A percentile compares a stretch with the other conserved stretches of the same genome.
Conservation (phyloP, 169 alveolate species). For the Fabrea salina region DNA sequence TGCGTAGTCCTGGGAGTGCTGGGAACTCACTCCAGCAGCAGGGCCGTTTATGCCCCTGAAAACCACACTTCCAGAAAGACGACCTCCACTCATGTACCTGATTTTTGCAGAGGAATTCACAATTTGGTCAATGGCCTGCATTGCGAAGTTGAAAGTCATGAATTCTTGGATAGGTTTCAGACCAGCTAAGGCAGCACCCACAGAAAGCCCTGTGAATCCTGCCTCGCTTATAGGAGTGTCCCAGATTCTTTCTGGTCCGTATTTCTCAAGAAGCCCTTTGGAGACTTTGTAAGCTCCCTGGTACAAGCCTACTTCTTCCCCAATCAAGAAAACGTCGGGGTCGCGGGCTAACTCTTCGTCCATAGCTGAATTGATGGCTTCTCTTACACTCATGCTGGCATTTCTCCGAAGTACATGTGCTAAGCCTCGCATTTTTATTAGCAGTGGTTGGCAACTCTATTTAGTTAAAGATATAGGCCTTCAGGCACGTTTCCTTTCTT, state of each 20-base stretch:
- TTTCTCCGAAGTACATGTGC: not conserved
- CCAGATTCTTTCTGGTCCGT: conserved; percentile 79
- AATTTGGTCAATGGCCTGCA: conserved; percentile 89
- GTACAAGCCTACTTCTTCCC: conserved; percentile 93
- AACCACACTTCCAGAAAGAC: conserved; percentile 81
- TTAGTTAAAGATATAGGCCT: conserved; percentile 93
- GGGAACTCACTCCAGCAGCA: conserved; percentile 91
- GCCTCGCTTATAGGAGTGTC: conserved; percentile 93
- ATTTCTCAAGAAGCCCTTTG: conserved; percentile 80
- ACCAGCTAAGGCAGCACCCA: conserved; percentile 80
- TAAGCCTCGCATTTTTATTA: no score
- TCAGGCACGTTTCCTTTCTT: conserved; percentile 99
- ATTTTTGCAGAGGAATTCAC: conserved; percentile 88
- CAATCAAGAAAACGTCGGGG: conserved; percentile 85
- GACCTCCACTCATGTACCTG: conserved; percentile 84
- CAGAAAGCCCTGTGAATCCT: conserved; percentile 80
- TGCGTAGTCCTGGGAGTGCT: conserved; percentile 90
- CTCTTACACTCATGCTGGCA: conserved; percentile 77
- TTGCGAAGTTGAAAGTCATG: conserved; percentile 89
- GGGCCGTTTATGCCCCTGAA: conserved; percentile 93
- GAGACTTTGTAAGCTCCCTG: conserved; percentile 93
- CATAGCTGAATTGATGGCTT: conserved; percentile 89
- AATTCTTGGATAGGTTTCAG: conserved; percentile 89
- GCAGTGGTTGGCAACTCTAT: no score
- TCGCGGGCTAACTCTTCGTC: conserved; percentile 90